Evolutionary conservation across 768 basidiomycete genomes (phyloP), one percentile per base, ranked within the genome.

Genomic region (Udeniomyces megalosporus): DNA sequence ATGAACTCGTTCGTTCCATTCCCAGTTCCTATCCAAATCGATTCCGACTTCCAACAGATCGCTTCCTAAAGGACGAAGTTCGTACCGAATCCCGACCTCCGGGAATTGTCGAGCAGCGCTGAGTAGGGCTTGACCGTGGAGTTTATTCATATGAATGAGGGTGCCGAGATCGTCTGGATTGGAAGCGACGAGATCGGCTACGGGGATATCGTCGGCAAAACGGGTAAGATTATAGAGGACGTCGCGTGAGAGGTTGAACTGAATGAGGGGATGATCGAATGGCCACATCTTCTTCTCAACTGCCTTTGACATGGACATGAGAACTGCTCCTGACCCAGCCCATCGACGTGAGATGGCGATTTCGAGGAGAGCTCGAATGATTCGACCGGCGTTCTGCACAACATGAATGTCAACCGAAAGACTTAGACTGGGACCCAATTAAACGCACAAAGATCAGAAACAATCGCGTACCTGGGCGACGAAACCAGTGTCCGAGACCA

Each of bases 241-340:
- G 47, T 93, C 88, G 29, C 75, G 72, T 66, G 85, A 86, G 24
- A 97, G 79, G 34, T 79, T 74, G 69, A 85, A 87, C 69, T 96
- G 90, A 22, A 76, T 81, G 34, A 99, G 75, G 3, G 91, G 93
- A 62, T 97, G 86, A 49, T 91, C 86, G 71, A 84, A 96, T 2
- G 92, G 88, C 95, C 95, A 99, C 68, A 95, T 75, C 28, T 88
- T 81, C 70, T 85, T 86, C 73, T 93, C 88, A 58, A 93, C 80
- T 3, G 89, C 87, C 72, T 97, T 97, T 77, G 89, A 88, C 74
- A 99, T 80, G 3, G 84, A 83, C 79, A 91, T 83, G 26, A 97
- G 79, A 12, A 86, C 84, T 2, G 80, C 77, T 12, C 85, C 81
- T 45, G 83, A 84, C 67, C 78, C 82, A 2, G 92, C 91, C 88